These are phyloP conservation scores for Dictyostelium purpureum DNA, from an alignment of 78 protist genomes.

Conservation along the genomic window DNA sequence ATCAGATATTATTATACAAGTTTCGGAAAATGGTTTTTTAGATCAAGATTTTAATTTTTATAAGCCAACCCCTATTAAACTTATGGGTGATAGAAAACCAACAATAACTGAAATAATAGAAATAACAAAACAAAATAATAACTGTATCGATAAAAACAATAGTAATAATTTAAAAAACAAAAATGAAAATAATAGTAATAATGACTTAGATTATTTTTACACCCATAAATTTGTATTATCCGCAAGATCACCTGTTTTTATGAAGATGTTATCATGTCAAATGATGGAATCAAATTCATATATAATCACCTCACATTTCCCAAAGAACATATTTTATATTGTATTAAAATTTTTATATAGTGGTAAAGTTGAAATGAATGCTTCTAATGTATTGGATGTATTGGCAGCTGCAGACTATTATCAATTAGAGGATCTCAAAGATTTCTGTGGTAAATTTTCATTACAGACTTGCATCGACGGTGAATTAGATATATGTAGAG, in stretches of 20 bases:
- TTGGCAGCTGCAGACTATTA: constrained; percentile 49
- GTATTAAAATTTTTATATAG: constrained; percentile 33
- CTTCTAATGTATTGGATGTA: constrained; percentile 18
- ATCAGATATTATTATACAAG: constrained; percentile 58
- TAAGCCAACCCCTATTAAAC: neutral
- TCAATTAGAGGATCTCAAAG: constrained; percentile 32
- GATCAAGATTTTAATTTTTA: neutral
- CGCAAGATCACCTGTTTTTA: constrained; percentile 64
- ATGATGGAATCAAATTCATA: constrained; percentile 20
- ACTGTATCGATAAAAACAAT: neutral
- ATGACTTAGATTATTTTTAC: constrained; percentile 23
- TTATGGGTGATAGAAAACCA: neutral
- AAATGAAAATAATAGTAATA: neutral
- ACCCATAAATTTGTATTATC: constrained; percentile 70
- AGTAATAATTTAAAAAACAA: neutral
- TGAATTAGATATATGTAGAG: constrained; percentile 63
- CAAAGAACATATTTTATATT: constrained; percentile 20
- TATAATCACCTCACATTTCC: constrained; percentile 7
- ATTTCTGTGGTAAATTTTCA: constrained; percentile 67
- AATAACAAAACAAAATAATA: neutral
- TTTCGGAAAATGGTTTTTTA: constrained; percentile 16
- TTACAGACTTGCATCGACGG: constrained; percentile 43
- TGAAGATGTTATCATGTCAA: constrained; percentile 52
- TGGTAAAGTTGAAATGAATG: constrained; percentile 24
- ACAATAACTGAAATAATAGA: neutral